Evolutionary conservation across 306 rosid genomes (phyloP).

Genomic region (Corylus avellana): DNA sequence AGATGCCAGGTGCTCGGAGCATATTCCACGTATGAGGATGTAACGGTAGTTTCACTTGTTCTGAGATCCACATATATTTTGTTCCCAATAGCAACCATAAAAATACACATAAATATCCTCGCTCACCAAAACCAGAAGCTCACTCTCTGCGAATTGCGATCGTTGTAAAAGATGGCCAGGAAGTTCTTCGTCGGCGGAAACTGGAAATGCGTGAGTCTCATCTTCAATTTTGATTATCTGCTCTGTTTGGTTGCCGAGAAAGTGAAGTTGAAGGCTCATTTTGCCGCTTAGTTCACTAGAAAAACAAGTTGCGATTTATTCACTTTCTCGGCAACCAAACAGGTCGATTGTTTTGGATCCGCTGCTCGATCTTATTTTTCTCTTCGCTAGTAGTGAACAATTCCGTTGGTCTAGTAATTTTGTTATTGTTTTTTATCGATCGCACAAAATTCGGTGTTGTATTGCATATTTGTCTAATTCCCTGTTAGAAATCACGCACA

Average conservation of each 20-base stretch:
- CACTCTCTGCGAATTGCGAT: not conserved
- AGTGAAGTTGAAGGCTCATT: not conserved
- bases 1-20: conserved; percentile 8
- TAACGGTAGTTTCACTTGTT: not conserved
- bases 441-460: not conserved
- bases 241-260: conserved; percentile 18
- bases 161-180: conserved; percentile 39
- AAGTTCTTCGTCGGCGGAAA: conserved; percentile 59
- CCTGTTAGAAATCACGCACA: not conserved
- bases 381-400: not conserved
- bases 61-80: not conserved
- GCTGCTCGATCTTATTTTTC: not conserved
- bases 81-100: not conserved
- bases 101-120: not conserved
- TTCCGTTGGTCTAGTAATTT: not conserved
- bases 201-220: conserved; percentile 59
- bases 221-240: not conserved
- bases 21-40: conserved; percentile 18
- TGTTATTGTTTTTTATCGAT: not conserved
- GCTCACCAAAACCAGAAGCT: conserved; percentile 1
- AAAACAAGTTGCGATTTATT: not conserved
- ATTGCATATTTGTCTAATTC: not conserved
- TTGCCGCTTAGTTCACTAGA: not conserved
- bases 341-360: not conserved
- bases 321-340: not conserved